Conservation (phyloP, 495 filamentous ascomycete species). For the Hypoxylon crocopeplum region DNA sequence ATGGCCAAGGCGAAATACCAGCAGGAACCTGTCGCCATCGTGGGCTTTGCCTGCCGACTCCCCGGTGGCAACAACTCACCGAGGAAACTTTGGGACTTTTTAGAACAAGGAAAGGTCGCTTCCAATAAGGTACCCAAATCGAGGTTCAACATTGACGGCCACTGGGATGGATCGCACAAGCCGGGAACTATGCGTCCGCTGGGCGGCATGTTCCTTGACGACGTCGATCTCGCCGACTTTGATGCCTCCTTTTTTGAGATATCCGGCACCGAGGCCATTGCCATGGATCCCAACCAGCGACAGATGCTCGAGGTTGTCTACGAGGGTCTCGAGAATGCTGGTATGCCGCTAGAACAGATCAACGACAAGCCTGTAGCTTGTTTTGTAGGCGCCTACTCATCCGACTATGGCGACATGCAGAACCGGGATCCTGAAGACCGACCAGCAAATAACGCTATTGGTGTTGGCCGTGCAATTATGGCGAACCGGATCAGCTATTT, state of each 20-base stretch:
- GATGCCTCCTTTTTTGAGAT: constrained; percentile 86
- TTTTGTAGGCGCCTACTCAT: constrained; percentile 78
- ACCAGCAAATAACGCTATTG: background rate
- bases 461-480: constrained; percentile 13
- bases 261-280: constrained; percentile 67
- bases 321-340: constrained; percentile 82
- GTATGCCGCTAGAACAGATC: constrained; percentile 74
- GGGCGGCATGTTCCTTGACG: constrained; percentile 37
- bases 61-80: constrained; percentile 53
- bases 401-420: constrained; percentile 61
- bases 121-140: constrained; percentile 63
- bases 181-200: constrained; percentile 66
- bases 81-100: constrained; percentile 60
- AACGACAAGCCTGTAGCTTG: constrained; percentile 74
- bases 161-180: constrained; percentile 68
- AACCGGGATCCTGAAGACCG: constrained; percentile 19
- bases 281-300: constrained; percentile 83
- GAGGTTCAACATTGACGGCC: constrained; percentile 56
- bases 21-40: constrained; percentile 60
- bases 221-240: constrained; percentile 68
- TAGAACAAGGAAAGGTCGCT: constrained; percentile 60
- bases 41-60: constrained; percentile 61
- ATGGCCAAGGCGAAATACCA: too few relatives aligned
- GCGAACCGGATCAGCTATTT: constrained; percentile 34
- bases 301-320: constrained; percentile 78